Percentiles rank a stretch among this genome's conserved stretches.
Conservation (phyloP, 768 basidiomycete species). For the Phallus indusiatus region DNA sequence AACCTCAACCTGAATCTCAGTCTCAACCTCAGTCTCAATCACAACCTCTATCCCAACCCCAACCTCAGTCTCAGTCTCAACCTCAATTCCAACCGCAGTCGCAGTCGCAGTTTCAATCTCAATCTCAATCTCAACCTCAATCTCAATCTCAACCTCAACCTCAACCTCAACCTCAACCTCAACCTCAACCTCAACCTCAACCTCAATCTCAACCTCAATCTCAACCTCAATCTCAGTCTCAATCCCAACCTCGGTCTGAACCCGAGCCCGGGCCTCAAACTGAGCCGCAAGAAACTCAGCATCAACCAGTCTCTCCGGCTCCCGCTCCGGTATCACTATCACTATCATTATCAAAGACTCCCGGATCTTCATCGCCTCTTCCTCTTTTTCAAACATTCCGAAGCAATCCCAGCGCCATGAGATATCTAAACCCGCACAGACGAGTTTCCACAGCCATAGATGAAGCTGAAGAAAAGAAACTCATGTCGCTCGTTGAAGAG, state of each 20-base stretch:
- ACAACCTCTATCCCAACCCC: too few relatives aligned
- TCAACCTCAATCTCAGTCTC: neutral
- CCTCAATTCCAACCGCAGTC: too few relatives aligned
- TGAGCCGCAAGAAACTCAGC: too few relatives aligned
- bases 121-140: too few relatives aligned
- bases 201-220: neutral
- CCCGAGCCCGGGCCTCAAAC: too few relatives aligned
- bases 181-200: neutral
- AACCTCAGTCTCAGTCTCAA: too few relatives aligned
- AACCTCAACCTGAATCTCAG: neutral
- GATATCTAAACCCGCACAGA: constrained; percentile 1
- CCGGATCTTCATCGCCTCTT: neutral
- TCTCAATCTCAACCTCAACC: too few relatives aligned
- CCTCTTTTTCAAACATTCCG: neutral
- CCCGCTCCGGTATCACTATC: too few relatives aligned
- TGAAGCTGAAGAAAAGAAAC: constrained; percentile 19
- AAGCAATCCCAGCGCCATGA: neutral
- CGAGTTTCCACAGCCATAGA: constrained; percentile 11
- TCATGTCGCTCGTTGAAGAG: constrained; percentile 26
- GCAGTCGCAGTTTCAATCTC: neutral
- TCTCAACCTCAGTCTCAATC: neutral
- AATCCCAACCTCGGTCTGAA: neutral
- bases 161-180: too few relatives aligned
- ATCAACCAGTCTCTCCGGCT: too few relatives aligned
- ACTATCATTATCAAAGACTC: too few relatives aligned